Percentiles rank a stretch among this genome's conserved stretches.
These are phyloP conservation scores for Fusarium sterilihyphosum DNA, from an alignment of 2,329 filamentous ascomycete genomes.

Conservation along the genomic window DNA sequence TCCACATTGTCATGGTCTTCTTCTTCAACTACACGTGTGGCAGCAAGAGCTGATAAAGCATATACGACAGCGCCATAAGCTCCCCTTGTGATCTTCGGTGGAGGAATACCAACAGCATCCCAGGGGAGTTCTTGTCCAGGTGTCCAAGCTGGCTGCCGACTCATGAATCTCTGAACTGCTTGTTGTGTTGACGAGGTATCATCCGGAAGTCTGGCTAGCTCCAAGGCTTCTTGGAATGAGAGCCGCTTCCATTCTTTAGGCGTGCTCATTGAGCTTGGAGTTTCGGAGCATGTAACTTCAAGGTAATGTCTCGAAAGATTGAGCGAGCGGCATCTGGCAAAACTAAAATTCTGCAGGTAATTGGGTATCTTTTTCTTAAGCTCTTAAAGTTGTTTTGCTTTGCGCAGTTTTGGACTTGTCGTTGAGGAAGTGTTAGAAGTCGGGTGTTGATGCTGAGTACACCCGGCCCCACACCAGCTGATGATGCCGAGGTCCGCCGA, in stretches of 20 bases:
- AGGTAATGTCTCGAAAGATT: not conserved
- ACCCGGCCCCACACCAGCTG: not conserved
- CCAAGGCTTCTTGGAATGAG: constrained; percentile 46
- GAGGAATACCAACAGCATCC: constrained; percentile 29
- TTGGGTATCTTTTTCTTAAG: no score
- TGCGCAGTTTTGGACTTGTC: not conserved
- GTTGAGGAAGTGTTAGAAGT: not conserved
- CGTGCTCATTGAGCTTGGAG: constrained; percentile 3
- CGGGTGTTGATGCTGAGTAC: not conserved
- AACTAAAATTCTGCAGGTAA: no score
- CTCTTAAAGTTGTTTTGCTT: not conserved
- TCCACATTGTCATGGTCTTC: constrained; percentile 39
- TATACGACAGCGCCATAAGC: constrained; percentile 53
- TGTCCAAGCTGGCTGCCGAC: constrained; percentile 47
- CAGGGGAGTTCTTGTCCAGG: constrained; percentile 47
- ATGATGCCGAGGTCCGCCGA: constrained; percentile 29
- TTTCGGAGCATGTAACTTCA: not conserved
- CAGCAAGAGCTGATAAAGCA: constrained; percentile 50
- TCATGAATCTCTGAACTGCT: constrained; percentile 43
- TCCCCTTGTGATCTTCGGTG: constrained; percentile 33
- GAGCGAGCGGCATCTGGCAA: not conserved
- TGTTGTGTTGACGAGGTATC: not conserved
- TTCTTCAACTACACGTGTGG: constrained; percentile 47
- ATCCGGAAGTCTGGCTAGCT: constrained; percentile 39
- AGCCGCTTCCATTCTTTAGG: constrained; percentile 38